Percentiles rank a stretch among this genome's conserved stretches.
Conservation (phyloP, 2,329 filamentous ascomycete species). For the Xylaria sp. region DNA sequence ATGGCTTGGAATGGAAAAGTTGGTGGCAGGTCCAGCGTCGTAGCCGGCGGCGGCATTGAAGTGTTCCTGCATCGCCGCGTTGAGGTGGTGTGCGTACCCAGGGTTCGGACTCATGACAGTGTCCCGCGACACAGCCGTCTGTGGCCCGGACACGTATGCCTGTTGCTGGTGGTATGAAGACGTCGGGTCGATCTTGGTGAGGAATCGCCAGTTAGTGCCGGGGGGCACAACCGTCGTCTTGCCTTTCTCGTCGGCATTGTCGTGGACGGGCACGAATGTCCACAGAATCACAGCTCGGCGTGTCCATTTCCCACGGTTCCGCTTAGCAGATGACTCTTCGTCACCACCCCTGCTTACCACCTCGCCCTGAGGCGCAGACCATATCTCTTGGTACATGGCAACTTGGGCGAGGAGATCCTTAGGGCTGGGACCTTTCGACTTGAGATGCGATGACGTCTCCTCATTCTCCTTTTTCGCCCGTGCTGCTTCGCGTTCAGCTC, state of each 20-base stretch:
- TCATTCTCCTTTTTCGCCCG: conserved; percentile 52
- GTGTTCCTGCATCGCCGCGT: conserved; percentile 68
- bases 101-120: conserved; percentile 66
- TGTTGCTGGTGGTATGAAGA: conserved; percentile 68
- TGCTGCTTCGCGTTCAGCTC: conserved; percentile 45
- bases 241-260: conserved; percentile 57
- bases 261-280: conserved; percentile 68
- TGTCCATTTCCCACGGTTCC: conserved; percentile 56
- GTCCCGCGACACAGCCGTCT: conserved; percentile 55
- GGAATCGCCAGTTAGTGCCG: conserved; percentile 70
- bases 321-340: conserved; percentile 26
- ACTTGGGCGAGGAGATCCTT: conserved; percentile 70
- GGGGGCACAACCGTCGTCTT: conserved; percentile 61
- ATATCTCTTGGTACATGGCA: conserved; percentile 75
- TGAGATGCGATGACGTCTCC: conserved; percentile 43
- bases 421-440: conserved; percentile 45
- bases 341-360: conserved; percentile 16
- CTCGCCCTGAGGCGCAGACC: conserved; percentile 63
- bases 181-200: conserved; percentile 69
- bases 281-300: conserved; percentile 71
- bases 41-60: conserved; percentile 58
- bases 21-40: conserved; percentile 50
- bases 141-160: conserved; percentile 51
- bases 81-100: conserved; percentile 62
- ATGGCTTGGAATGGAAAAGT: conserved; percentile 40